Evolutionary conservation across 495 filamentous ascomycete genomes (phyloP).

Genomic region (Amniculicola lignicola): DNA sequence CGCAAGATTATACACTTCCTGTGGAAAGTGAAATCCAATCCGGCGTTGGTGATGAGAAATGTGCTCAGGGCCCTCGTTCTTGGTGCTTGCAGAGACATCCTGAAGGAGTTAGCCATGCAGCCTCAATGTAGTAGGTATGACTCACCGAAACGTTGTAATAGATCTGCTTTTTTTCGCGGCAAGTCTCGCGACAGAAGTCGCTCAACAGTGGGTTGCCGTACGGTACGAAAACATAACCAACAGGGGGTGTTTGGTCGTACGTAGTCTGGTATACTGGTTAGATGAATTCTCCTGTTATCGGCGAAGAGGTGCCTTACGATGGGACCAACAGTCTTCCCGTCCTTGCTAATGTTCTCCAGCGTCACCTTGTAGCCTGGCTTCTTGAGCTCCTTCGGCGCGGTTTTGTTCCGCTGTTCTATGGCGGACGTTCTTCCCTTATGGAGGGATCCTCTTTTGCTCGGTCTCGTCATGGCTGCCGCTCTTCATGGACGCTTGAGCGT

Average conservation of each 20-base stretch:
- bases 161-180: slow-evolving; percentile 61
- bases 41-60: slow-evolving; percentile 68
- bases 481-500: too few relatives aligned
- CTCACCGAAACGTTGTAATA: slow-evolving; percentile 79
- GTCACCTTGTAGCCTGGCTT: slow-evolving; percentile 55
- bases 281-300: background rate
- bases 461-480: too few relatives aligned
- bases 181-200: slow-evolving; percentile 73
- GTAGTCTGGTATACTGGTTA: slow-evolving; percentile 19
- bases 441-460: too few relatives aligned
- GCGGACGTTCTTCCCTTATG: too few relatives aligned
- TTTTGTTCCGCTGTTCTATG: too few relatives aligned
- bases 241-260: slow-evolving; percentile 51
- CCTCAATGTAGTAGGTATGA: too few relatives aligned
- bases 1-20: too few relatives aligned
- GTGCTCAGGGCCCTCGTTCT: slow-evolving; percentile 36
- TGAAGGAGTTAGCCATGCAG: too few relatives aligned
- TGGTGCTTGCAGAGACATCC: slow-evolving; percentile 46
- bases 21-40: slow-evolving; percentile 75
- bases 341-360: slow-evolving; percentile 55
- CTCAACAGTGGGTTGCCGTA: slow-evolving; percentile 75
- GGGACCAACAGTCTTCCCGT: slow-evolving; percentile 59
- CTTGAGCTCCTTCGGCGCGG: too few relatives aligned
- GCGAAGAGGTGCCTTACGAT: slow-evolving; percentile 47
- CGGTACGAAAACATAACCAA: slow-evolving; percentile 82